Conservation (phyloP, 768 basidiomycete species). For the Mycena indigotica region DNA sequence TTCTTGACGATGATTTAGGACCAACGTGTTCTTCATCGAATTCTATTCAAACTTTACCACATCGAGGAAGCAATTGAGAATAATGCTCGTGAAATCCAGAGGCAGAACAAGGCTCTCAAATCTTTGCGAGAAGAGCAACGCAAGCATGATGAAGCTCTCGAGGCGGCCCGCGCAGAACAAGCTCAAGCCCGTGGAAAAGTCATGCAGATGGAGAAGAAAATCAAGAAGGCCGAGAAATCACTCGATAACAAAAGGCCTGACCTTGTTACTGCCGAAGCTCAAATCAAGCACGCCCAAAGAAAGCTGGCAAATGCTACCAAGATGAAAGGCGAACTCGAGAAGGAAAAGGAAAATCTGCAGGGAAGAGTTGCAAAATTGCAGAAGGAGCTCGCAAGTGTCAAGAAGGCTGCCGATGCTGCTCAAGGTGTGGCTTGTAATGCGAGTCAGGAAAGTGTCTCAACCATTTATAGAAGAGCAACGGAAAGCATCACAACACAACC, state of each 20-base stretch:
- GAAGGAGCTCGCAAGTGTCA: slow-evolving; percentile 67
- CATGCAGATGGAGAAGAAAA: slow-evolving; percentile 80
- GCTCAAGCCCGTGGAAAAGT: slow-evolving; percentile 75
- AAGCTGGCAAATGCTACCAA: slow-evolving; percentile 74
- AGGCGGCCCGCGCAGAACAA: slow-evolving; percentile 75
- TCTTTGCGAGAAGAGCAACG: slow-evolving; percentile 71
- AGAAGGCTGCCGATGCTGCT: slow-evolving; percentile 72
- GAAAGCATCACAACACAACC: slow-evolving; percentile 68
- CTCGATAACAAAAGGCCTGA: slow-evolving; percentile 89
- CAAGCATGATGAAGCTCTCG: slow-evolving; percentile 69
- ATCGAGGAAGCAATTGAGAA: slow-evolving; percentile 81
- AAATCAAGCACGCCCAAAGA: slow-evolving; percentile 82
- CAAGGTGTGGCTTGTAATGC: slow-evolving; percentile 57
- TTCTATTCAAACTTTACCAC: slow-evolving; percentile 87
- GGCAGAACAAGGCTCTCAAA: slow-evolving; percentile 71
- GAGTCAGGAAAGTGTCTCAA: not conserved
- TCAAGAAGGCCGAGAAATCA: slow-evolving; percentile 90
- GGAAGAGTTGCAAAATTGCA: slow-evolving; percentile 57
- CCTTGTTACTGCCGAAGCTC: slow-evolving; percentile 79
- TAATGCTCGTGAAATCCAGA: slow-evolving; percentile 69
- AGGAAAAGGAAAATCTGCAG: slow-evolving; percentile 49
- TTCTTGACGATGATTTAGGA: slow-evolving; percentile 65
- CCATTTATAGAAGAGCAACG: slow-evolving; percentile 66
- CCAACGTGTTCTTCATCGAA: slow-evolving; percentile 75
- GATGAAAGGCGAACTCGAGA: slow-evolving; percentile 62